Evolutionary conservation across 2,329 filamentous ascomycete species (phyloP), one percentile per base, ranked within the genome.

Genomic region (Ascochyta rabiei): DNA sequence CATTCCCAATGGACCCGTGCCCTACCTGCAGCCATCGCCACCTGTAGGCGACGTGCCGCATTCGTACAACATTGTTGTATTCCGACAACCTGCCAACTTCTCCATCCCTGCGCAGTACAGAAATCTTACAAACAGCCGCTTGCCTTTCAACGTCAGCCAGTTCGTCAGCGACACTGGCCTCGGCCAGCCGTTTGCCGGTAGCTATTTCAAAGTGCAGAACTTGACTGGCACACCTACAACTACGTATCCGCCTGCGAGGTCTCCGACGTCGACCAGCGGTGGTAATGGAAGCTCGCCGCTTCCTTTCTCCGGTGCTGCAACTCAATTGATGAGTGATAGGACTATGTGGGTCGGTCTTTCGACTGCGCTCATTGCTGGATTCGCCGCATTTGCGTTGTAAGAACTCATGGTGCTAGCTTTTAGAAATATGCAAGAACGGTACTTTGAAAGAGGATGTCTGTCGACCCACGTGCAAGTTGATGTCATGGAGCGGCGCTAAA

Each of bases 201-300:
- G 76, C 53, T 78, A 74, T 58, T 75, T 79, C 53, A 56, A 59
- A 30, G 75, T 75, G n/a, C 61, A 71, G 34, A 72, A 75, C 43
- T 24, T 64, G 38, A 67, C 58, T 7, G 68, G 61, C 3, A 61
- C 54, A 4, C 48, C 64, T 15, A 64, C 61, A 21, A 62, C 54
- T 24, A 64, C 56, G 4, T 69, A 62, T 26, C 65, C 65, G n/a
- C 60, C 63, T 18, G 46, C 52, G 16, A 50, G 52, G 26, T 46
- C 52, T 16, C 52, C 52, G 19, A 55, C 52, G 12, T 45, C 52
- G 13, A 50, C 41, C n/a, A 42, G 46, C 16, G 31, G 30, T n/a
- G 44, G 43, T 31, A 47, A 56, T 21, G 44, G 38, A 40, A 51
- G 24, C 41, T 33, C 46, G 18, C 48, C 55, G 9, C 16, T 21